Conservation (phyloP, 2,329 filamentous ascomycete species). For the Neonectria punicea region DNA sequence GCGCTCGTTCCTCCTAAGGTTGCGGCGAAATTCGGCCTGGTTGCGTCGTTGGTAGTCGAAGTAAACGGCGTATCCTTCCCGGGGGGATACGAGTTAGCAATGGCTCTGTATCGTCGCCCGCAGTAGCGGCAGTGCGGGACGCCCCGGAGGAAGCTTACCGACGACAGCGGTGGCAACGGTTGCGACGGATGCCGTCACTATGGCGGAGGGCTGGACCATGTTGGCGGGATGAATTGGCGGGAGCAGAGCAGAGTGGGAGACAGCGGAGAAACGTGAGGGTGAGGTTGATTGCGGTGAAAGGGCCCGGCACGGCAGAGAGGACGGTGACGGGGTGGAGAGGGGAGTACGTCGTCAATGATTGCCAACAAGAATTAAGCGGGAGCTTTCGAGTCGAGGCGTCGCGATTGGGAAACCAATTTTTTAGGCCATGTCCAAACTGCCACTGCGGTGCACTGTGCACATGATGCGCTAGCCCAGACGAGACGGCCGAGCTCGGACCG, state of each 20-base stretch:
- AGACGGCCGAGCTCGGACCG: slow-evolving; percentile 22
- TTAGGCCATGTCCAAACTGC: slow-evolving; percentile 32
- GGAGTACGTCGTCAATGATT: slow-evolving; percentile 39
- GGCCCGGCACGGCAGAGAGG: slow-evolving; percentile 19
- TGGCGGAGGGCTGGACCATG: slow-evolving; percentile 62
- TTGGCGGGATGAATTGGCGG: slow-evolving; percentile 34
- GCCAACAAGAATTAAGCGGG: slow-evolving; percentile 30
- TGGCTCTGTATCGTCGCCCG: neutral
- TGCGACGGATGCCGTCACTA: slow-evolving; percentile 71
- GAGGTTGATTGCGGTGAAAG: slow-evolving; percentile 23
- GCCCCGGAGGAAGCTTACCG: slow-evolving; percentile 55
- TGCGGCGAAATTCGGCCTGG: slow-evolving; percentile 72
- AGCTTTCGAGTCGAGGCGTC: slow-evolving; percentile 40
- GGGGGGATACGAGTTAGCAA: slow-evolving; percentile 31
- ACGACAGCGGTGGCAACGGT: slow-evolving; percentile 68
- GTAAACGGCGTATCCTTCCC: slow-evolving; percentile 72
- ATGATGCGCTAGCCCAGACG: slow-evolving; percentile 36
- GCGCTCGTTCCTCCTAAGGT: slow-evolving; percentile 80
- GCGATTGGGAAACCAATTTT: slow-evolving; percentile 45
- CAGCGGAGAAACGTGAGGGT: slow-evolving; percentile 17
- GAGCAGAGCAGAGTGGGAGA: slow-evolving; percentile 28
- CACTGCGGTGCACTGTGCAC: slow-evolving; percentile 26
- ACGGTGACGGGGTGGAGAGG: slow-evolving; percentile 14
- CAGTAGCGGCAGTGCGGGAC: slow-evolving; percentile 1
- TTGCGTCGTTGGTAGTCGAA: slow-evolving; percentile 75